Evolutionary conservation across 2,329 filamentous ascomycete species (phyloP).

Genomic region (Claviceps africana): DNA sequence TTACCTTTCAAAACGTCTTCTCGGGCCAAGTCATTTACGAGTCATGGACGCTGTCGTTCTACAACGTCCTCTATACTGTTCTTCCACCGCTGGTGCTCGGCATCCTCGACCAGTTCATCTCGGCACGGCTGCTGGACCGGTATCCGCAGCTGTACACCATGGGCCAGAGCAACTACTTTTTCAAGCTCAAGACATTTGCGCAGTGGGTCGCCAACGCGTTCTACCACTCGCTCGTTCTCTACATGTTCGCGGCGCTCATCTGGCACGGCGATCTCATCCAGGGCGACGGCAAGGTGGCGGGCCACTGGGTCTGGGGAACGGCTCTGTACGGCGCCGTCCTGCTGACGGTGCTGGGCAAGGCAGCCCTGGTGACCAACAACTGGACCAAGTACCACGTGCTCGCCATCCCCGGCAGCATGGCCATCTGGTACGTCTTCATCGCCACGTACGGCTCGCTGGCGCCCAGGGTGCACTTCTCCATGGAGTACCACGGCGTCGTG

Average conservation of each 20-base stretch:
- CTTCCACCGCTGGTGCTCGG: slow-evolving; percentile 86
- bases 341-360: slow-evolving; percentile 85
- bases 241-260: slow-evolving; percentile 69
- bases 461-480: slow-evolving; percentile 66
- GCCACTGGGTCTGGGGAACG: slow-evolving; percentile 97
- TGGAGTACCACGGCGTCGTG: slow-evolving; percentile 74
- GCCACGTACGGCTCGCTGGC: slow-evolving; percentile 77
- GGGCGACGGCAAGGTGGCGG: slow-evolving; percentile 64
- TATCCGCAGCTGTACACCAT: slow-evolving; percentile 94
- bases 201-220: slow-evolving; percentile 90
- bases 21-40: slow-evolving; percentile 97
- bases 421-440: slow-evolving; percentile 83
- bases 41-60: slow-evolving; percentile 98
- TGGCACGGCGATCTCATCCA: slow-evolving; percentile 70
- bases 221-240: slow-evolving; percentile 90
- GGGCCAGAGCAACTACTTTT: slow-evolving; percentile 85
- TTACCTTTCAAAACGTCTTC: slow-evolving; percentile 95
- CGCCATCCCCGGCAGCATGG: slow-evolving; percentile 84
- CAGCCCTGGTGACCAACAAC: slow-evolving; percentile 85
- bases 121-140: slow-evolving; percentile 78
- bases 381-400: slow-evolving; percentile 98
- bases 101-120: slow-evolving; percentile 96
- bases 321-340: slow-evolving; percentile 90
- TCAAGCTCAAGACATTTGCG: slow-evolving; percentile 82
- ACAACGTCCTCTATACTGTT: slow-evolving; percentile 96